Percentiles rank a stretch among this genome's conserved stretches.
Evolutionary conservation across 139 green algal species (phyloP).

Genomic region (Closterium sp.): DNA sequence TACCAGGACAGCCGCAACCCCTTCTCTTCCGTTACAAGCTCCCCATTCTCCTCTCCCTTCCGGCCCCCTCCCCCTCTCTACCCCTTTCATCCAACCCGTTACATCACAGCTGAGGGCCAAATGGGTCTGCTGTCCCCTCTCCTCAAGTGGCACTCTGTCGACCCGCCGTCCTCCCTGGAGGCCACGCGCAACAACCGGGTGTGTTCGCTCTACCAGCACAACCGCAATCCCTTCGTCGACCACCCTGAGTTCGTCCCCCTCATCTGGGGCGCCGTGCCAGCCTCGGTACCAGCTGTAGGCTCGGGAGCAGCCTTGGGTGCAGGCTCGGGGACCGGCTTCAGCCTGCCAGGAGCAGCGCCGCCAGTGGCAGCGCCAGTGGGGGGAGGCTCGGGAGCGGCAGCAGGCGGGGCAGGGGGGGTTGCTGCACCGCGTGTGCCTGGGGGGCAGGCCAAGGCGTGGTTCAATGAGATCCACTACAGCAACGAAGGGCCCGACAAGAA

Average conservation of each 20-base stretch:
- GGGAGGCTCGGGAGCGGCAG: neutral
- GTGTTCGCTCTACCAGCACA: conserved; percentile 46
- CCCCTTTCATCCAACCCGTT: neutral
- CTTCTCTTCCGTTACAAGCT: neutral
- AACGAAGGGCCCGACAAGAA: conserved; percentile 32
- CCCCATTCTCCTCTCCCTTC: neutral
- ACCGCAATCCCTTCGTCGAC: conserved; percentile 50
- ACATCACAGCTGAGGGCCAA: conserved; percentile 1
- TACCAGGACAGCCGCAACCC: no score
- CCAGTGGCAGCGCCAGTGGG: neutral
- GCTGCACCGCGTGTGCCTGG: neutral
- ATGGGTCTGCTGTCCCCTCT: conserved; percentile 36
- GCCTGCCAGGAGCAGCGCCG: neutral
- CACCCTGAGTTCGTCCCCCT: conserved; percentile 32
- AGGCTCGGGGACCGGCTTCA: neutral
- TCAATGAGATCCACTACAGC: conserved; percentile 50
- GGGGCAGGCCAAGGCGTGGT: conserved; percentile 17
- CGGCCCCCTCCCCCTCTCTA: neutral
- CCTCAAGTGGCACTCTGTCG: conserved; percentile 32
- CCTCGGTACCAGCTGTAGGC: neutral
- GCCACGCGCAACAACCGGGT: conserved; percentile 34
- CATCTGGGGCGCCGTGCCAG: conserved; percentile 8
- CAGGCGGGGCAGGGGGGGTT: neutral
- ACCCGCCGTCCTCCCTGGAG: conserved; percentile 16
- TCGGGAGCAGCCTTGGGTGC: neutral